Base-by-base conservation (phyloP, 805 yeast species). In the Komagataella populi region DNA sequence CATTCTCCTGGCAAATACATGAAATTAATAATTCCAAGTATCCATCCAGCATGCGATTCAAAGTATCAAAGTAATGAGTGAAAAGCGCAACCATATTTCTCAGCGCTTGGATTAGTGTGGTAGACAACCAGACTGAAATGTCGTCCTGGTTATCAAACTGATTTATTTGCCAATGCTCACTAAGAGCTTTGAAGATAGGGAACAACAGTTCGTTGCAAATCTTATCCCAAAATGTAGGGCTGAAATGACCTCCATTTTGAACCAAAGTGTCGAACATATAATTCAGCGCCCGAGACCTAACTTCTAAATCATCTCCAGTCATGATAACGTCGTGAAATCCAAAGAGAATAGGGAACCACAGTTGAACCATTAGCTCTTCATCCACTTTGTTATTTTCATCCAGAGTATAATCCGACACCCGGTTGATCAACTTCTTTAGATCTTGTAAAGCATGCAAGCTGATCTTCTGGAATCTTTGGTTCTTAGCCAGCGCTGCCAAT, bases 1-100 rank as follows among this genome's bases (percentile, higher is more conserved):
- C 99, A 63, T 93, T 91, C 59, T 90, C 96, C 65, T 93, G 99
- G 59, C 96, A 88, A 49, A 93, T 87, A 67, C 99, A 93, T 5
- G 91, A 83, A 1, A 82, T 81, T 52, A 93, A 67, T 50, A 95
- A 72, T 17, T 80, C 80, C 65, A 95, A 72, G 63, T 85, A 88
- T 1, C 87, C 93, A 54, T 81, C 86, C 50, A 91, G 71, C 77
- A 86, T 79, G 46, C 78, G 73, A 57, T 82, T 82, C 60, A 93
- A 76, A 2, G 83, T 76, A 46, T 78, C 86, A 63, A 90, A 93
- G 66, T 86, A 91, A 55, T 83, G 85, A 0, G 89, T 78, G 61
- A 91, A 86, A 52, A 93, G 70, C 0, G 86, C 82, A 59, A 91
- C 83, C 82, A 89, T 78, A 60, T 87, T 87, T 64, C 95, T 80